phyloP scores from a whole-genome alignment of 2,329 filamentous ascomycete species.

The Claviceps sp. region DNA sequence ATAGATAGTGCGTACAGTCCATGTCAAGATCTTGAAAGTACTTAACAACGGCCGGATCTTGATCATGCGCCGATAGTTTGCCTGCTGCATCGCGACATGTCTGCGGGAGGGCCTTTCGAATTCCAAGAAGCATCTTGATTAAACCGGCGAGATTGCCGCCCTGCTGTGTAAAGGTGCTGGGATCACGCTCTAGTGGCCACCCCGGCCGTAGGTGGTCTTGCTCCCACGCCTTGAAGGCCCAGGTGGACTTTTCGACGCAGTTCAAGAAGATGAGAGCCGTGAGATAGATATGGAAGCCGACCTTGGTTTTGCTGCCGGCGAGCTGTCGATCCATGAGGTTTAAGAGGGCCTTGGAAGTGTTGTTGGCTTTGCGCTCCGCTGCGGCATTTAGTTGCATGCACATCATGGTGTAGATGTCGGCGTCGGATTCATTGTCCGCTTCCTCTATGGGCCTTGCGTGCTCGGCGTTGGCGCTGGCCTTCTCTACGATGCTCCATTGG shows the following conservation, averaged over 20 bases:
- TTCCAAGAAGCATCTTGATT: slow-evolving; percentile 47
- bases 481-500: slow-evolving; percentile 44
- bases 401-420: slow-evolving; percentile 46
- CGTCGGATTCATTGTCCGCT: slow-evolving; percentile 31
- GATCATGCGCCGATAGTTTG: slow-evolving; percentile 33
- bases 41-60: slow-evolving; percentile 29
- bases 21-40: slow-evolving; percentile 46
- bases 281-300: slow-evolving; percentile 48
- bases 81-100: slow-evolving; percentile 33
- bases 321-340: slow-evolving; percentile 47
- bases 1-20: slow-evolving; percentile 34
- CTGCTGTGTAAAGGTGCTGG: slow-evolving; percentile 42
- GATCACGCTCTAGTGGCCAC: slow-evolving; percentile 48
- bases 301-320: slow-evolving; percentile 45
- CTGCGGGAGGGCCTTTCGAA: slow-evolving; percentile 44
- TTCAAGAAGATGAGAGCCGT: slow-evolving; percentile 50
- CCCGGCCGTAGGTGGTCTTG: slow-evolving; percentile 43
- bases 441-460: slow-evolving; percentile 36
- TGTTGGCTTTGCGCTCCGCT: slow-evolving; percentile 48
- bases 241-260: slow-evolving; percentile 54
- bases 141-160: slow-evolving; percentile 45
- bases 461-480: slow-evolving; percentile 26
- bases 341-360: slow-evolving; percentile 43
- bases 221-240: slow-evolving; percentile 57
- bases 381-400: slow-evolving; percentile 52